Base-by-base conservation (phyloP, 495 filamentous ascomycete genomes). In the Penicillium silybi region DNA sequence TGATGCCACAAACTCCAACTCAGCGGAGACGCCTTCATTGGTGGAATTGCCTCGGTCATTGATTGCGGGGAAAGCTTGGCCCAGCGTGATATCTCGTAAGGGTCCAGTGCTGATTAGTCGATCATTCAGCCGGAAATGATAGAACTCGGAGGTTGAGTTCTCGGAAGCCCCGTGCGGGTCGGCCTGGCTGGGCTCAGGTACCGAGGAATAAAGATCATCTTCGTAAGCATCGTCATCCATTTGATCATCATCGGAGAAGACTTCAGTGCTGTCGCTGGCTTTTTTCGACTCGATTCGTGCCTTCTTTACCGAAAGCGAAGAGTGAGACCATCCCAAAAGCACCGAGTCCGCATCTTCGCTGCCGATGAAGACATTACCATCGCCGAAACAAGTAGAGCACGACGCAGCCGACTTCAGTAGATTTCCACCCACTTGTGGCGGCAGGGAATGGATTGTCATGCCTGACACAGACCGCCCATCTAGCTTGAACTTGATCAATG, bases 401-500 rank as follows among this genome's bases (percentile, higher is more conserved):
- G 88, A 85, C n/a, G 85, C 81, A 23, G 79, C 72, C 27, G 81
- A 80, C 22, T 77, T 77, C 51, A 95, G 67, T 11, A 88, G 51
- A 41, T 67, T 56, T 2, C 83, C 85, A 18, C 86, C 87, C 1
- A 78, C 62, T 37, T 87, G 80, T 40, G 69, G 56, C 15, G 76
- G 65, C 29, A 96, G 67, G 15, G 80, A 68, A 43, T 80, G 81
- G 41, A 98, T 65, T 5, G 79, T 80, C 26, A 97, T 74, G 6
- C 91, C 90, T 34, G 91, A 95, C 20, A 99, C 89, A 8, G 89
- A 93, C 40, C 92, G 80, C n/a, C 93, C 93, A 65, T 96, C 91
- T 44, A 96, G 80, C 50, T 82, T 85, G 71, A 99, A 96, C 32
- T 79, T 86, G 18, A 97, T 70, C 23, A 92, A 77, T 13, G 82